Conservation (phyloP, 805 yeast genomes). For the Nakazawaea wickerhamii region DNA sequence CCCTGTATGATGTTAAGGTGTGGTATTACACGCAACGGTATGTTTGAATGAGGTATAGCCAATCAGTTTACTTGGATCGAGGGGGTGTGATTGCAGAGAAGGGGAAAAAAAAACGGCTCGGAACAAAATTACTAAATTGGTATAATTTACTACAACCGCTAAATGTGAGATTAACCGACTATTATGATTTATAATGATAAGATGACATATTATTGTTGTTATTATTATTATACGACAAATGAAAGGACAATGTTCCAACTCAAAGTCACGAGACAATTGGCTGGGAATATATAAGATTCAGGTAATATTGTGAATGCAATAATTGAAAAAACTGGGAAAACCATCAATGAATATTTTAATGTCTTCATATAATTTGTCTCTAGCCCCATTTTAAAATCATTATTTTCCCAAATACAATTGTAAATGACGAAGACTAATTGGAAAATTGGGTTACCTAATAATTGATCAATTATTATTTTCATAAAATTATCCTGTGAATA, state of each 20-base stretch:
- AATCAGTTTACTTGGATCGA: neutral
- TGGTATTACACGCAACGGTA: no score
- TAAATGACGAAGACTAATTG: constrained; percentile 46
- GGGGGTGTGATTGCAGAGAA: neutral
- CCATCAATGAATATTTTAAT: constrained; percentile 45
- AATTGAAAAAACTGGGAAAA: constrained; percentile 56
- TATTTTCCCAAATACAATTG: constrained; percentile 52
- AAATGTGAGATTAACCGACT: no score
- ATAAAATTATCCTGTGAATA: constrained; percentile 29
- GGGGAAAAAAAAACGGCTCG: neutral
- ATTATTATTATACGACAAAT: constrained; percentile 19
- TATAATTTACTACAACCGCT: neutral
- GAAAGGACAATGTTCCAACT: constrained; percentile 52
- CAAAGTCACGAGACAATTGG: constrained; percentile 51
- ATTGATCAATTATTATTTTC: constrained; percentile 48
- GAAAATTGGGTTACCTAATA: constrained; percentile 48
- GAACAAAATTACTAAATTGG: neutral
- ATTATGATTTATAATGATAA: neutral
- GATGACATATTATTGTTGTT: no score
- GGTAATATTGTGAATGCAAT: constrained; percentile 45
- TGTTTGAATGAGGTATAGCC: neutral
- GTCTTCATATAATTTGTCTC: constrained; percentile 39
- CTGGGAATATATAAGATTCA: constrained; percentile 46
- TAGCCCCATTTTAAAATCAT: constrained; percentile 26
- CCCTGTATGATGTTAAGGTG: no score